Evolutionary conservation across 768 basidiomycete species (phyloP), one percentile per base, ranked within the genome.

Genomic region (Mycena floridula): DNA sequence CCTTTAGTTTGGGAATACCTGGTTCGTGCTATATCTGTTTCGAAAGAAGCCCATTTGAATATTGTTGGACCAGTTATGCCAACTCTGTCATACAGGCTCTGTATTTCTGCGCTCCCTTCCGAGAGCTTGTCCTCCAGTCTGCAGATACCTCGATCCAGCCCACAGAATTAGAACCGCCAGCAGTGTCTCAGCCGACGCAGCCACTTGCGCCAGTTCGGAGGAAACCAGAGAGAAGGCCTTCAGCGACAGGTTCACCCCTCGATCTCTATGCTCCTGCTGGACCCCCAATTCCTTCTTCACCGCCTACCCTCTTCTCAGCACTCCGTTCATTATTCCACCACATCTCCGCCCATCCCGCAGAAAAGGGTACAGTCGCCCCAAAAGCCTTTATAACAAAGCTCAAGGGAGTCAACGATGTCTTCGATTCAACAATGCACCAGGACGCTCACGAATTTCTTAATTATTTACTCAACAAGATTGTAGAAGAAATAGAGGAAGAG

Each of bases 381-480:
- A 80, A 85, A 45, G 87, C 87, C 20, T 89, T 99, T 64, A 85
- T 99, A 59, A 84, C 91, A 58, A 95, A 95, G 60, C 77, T 98
- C 54, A 90, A 89, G 65, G 82, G 92, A 57, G 73, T 90, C 55
- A 98, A 98, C 63, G 90, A 92, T 55, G 72, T 85, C 37, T 99
- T 97, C 58, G 77, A 91, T 39, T 83, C 83, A 27, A 85, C 88
- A 13, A 86, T 88, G 77, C 96, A 99, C 60, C 96, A 99, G 60
- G 96, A 99, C 61, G 96, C 96, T 3, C 96, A 98, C 65, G 96
- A 99, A 64, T 98, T 99, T 63, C 72, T 97, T 32, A 96, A 94
- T 60, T 97, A 86, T 65, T 68, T 97, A 22, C 68, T 99, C 44
- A 99, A 99, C 63, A 82, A 75, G 60, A 83, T 99, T 40, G 85